Conservation (phyloP, 371 early-diverging fungal genomes). For the Dinochytrium kinnereticum region DNA sequence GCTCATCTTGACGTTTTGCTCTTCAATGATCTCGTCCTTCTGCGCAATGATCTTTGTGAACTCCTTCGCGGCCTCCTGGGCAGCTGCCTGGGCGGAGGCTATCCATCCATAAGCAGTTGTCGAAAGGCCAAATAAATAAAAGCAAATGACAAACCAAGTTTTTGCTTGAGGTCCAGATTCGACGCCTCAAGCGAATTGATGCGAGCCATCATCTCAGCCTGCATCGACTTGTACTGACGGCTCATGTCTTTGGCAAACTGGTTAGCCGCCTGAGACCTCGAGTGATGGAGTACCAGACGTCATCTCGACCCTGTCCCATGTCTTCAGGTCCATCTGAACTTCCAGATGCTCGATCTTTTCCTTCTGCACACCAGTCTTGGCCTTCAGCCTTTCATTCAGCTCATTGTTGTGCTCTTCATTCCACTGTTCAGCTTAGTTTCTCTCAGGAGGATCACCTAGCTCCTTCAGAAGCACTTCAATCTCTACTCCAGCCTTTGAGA, state of each 20-base stretch:
- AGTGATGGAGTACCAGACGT: slow-evolving; percentile 39
- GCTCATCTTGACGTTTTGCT: slow-evolving; percentile 62
- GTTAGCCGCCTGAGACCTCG: not conserved
- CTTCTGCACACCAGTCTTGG: slow-evolving; percentile 34
- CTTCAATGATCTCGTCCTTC: slow-evolving; percentile 57
- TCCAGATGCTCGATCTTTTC: slow-evolving; percentile 44
- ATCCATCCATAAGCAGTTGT: not conserved
- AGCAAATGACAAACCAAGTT: slow-evolving; percentile 41
- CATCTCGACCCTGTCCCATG: slow-evolving; percentile 52
- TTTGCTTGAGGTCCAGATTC: slow-evolving; percentile 45
- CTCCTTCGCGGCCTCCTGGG: slow-evolving; percentile 42
- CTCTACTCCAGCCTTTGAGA: slow-evolving; percentile 47
- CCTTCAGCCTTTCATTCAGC: slow-evolving; percentile 32
- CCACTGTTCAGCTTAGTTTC: too few relatives aligned
- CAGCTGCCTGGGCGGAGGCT: slow-evolving; percentile 36
- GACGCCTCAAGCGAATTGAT: slow-evolving; percentile 49
- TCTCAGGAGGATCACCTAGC: too few relatives aligned
- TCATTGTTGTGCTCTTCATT: slow-evolving; percentile 43
- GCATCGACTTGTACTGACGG: slow-evolving; percentile 60
- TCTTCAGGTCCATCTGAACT: slow-evolving; percentile 41
- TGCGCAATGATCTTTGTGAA: slow-evolving; percentile 39
- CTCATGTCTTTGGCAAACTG: slow-evolving; percentile 47
- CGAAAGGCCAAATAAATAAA: not conserved
- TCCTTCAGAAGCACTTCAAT: slow-evolving; percentile 44
- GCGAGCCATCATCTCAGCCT: slow-evolving; percentile 49